Percentiles rank a stretch among this genome's conserved stretches.
These are phyloP conservation scores for Cadophora sp. DNA, from an alignment of 2,329 filamentous ascomycete species.

Conservation along the genomic window DNA sequence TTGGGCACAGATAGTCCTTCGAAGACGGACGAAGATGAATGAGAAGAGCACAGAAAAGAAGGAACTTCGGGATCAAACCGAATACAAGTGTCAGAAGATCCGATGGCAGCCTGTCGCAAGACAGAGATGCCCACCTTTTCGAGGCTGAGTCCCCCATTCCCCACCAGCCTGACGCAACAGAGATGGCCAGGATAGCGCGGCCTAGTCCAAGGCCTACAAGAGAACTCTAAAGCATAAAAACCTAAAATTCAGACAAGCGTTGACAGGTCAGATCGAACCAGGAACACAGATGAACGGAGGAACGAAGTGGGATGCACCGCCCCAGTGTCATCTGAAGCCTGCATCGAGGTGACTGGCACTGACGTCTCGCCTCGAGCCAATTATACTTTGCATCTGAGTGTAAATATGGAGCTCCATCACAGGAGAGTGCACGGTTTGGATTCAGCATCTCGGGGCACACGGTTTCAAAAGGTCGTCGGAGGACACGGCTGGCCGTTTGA, in stretches of 20 bases:
- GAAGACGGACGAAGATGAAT: background rate
- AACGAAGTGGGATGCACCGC: slow-evolving; percentile 6
- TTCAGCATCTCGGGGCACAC: background rate
- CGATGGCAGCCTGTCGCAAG: slow-evolving; percentile 6
- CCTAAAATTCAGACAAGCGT: slow-evolving; percentile 1
- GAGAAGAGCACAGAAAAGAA: background rate
- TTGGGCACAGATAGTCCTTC: background rate
- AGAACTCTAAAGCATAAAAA: slow-evolving; percentile 12
- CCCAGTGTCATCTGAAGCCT: slow-evolving; percentile 12
- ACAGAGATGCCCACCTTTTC: background rate
- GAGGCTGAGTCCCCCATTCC: background rate
- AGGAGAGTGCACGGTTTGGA: slow-evolving; percentile 1
- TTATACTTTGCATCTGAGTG: background rate
- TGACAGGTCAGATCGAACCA: slow-evolving; percentile 6
- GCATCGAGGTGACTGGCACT: background rate
- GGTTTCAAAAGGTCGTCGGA: slow-evolving; percentile 8
- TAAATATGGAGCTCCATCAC: slow-evolving; percentile 2
- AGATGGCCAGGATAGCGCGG: slow-evolving; percentile 1
- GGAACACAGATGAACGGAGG: slow-evolving; percentile 10
- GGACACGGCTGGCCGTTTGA: slow-evolving; percentile 12
- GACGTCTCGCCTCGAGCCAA: background rate
- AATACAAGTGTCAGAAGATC: background rate
- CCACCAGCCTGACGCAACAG: background rate
- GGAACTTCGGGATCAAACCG: background rate
- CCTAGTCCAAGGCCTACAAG: background rate